Base-by-base conservation (phyloP, 768 basidiomycete species). In the Symmetrospora coprosmae region DNA sequence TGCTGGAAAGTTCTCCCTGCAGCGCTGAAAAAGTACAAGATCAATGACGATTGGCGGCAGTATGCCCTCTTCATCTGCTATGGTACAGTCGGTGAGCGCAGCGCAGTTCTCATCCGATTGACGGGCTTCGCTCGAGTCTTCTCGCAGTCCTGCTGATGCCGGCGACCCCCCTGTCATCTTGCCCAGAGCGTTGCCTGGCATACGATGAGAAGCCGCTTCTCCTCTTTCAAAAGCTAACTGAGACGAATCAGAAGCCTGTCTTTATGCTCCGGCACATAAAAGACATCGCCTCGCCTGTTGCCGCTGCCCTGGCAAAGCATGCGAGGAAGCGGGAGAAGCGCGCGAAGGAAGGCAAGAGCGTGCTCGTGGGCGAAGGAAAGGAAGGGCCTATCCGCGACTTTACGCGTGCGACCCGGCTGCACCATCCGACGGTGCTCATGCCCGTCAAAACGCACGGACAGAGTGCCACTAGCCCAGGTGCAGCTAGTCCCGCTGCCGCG, bases 51-150 rank as follows among this genome's bases (percentile, higher is more conserved):
- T 72, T 99, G 94, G 94, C 85, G 89, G 76, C 87, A 89, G 68
- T 99, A 97, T 75, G 94, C 94, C 28, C 86, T 99, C 84, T 99
- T 99, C 74, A 97, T 99, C 63, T 97, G 92, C 68, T 96, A 92
- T 72, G 92, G 91, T 11, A 83, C 84, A 52, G 77, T 89, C 51
- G 88, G 91, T 89, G 70, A 66, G 80, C 69, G 30, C n/a, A 9
- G 7, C 31, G 28, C 21, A 16, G 21, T n/a, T 25, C 14, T 16
- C 25, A 31, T 13, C 27, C 35, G 34, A 37, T 11, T 38, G 37
- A 38, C 37, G 30, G 30, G 19, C 19, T 30, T 51, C 50, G n/a
- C n/a, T n/a, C n/a, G n/a, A n/a, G n/a, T n/a, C n/a, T n/a, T n/a
- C n/a, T n/a, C n/a, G n/a, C n/a, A n/a, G n/a, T n/a, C n/a, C n/a